These are phyloP conservation scores for Podaxis sp. DNA, from an alignment of 768 basidiomycete species.

Conservation along the genomic window DNA sequence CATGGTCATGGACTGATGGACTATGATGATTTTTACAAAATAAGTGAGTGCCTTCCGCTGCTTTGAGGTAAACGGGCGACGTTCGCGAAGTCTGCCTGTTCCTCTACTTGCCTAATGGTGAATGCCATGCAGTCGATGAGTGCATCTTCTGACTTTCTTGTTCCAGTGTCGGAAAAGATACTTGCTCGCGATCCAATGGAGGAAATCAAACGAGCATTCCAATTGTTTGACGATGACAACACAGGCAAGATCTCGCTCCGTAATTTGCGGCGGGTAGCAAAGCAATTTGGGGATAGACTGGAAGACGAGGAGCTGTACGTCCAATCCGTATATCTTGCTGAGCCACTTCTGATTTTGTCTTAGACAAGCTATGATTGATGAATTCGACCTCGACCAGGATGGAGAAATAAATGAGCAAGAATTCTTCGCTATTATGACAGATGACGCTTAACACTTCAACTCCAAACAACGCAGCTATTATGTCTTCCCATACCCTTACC, in stretches of 20 bases:
- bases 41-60: conserved; percentile 57
- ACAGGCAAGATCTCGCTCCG: conserved; percentile 92
- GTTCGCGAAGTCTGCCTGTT: neutral
- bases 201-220: conserved; percentile 94
- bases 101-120: neutral
- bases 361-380: conserved; percentile 99
- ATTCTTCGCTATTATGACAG: conserved; percentile 96
- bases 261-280: conserved; percentile 90
- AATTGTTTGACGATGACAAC: conserved; percentile 94
- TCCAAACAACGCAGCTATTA: neutral
- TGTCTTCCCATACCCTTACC: neutral
- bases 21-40: conserved; percentile 90
- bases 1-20: conserved; percentile 82
- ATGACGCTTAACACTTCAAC: conserved; percentile 58
- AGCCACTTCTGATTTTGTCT: neutral
- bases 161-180: conserved; percentile 89
- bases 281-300: conserved; percentile 92
- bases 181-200: conserved; percentile 94
- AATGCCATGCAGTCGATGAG: neutral
- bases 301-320: conserved; percentile 97
- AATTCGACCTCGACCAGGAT: conserved; percentile 98
- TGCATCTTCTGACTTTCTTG: conserved; percentile 14
- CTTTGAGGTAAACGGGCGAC: neutral
- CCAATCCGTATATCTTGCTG: neutral
- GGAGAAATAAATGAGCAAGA: conserved; percentile 97